phyloP scores from a whole-genome alignment of 2,329 filamentous ascomycete genomes.

The Botrytis hyacinthi region DNA sequence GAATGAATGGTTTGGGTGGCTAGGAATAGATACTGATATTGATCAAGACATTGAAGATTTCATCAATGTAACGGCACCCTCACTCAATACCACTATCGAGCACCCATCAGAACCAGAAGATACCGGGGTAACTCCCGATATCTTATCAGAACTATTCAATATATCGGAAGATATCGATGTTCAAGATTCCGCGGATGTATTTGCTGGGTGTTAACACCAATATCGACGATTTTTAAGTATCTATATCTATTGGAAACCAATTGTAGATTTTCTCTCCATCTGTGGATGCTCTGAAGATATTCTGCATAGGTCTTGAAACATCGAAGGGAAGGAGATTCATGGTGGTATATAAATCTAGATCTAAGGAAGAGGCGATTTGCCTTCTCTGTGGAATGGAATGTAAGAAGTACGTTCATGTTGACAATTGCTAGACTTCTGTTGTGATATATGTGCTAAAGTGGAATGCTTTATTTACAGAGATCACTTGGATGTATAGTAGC shows the following conservation, averaged over 20 bases:
- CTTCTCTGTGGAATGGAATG: not conserved
- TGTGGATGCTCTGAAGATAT: not conserved
- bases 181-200: too few species aligned
- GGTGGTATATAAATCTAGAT: not conserved
- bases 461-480: not conserved
- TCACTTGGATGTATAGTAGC: not conserved
- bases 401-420: not conserved
- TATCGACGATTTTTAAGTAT: not conserved
- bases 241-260: not conserved
- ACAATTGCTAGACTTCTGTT: not conserved
- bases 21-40: not conserved
- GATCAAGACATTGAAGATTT: not conserved
- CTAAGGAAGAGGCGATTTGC: not conserved
- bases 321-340: not conserved
- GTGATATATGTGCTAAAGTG: too few species aligned
- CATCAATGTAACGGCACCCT: not conserved
- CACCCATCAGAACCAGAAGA: not conserved
- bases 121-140: too few species aligned
- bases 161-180: not conserved
- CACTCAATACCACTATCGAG: not conserved
- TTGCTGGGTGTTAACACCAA: not conserved
- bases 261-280: not conserved
- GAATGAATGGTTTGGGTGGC: not conserved
- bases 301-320: not conserved
- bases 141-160: not conserved